Evolutionary conservation across 257 asterid genomes (phyloP), one percentile per base, ranked within the genome.

Genomic region (Ilex aquifolium): DNA sequence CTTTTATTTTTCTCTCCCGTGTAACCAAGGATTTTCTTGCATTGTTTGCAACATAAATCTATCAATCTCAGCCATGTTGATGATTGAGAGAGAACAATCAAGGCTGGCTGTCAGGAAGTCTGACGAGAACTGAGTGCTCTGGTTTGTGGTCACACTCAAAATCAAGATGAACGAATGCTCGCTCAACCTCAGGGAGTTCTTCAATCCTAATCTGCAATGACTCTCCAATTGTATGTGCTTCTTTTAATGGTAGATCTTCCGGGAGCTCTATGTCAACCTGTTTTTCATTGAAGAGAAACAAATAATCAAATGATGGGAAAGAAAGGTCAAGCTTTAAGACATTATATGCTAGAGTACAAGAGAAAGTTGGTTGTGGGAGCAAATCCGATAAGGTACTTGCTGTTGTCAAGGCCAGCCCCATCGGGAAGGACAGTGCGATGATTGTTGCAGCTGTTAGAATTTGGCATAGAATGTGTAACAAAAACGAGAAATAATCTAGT

Each of bases 221-320:
- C 55, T 87, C 95, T 64, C 95, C 95, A 13, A 87, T 72, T 1
- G 88, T 80, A 50, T 87, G 95, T 1, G 95, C 92, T 67, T 87
- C 85, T 36, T 80, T 87, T 74, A 87, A 59, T 39, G 88, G 83
- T 73, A 87, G 64, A 40, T 84, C 92, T 65, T 82, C 95, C 0
- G 92, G 95, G 5, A 87, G 88, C 82, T 87, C 95, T 44, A 87
- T 87, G 69, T 87, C 95, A 31, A 87, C 95, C 95, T 87, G 69
- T 64, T 48, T 13, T 15, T 36, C 42, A 36, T 36, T 36, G 7
- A 36, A 36, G 42, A 21, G 27, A 21, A 21, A 21, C 27, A 21
- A 21, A 21, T 21, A 21, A 21, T 21, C 27, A 21, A 21, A 21
- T 21, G 27, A 21, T 21, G 27, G 27, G 27, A 21, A 21, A 21